These are phyloP conservation scores for Amaranthus palmeri DNA, from an alignment of 148 eudicot species.

Conservation along the genomic window DNA sequence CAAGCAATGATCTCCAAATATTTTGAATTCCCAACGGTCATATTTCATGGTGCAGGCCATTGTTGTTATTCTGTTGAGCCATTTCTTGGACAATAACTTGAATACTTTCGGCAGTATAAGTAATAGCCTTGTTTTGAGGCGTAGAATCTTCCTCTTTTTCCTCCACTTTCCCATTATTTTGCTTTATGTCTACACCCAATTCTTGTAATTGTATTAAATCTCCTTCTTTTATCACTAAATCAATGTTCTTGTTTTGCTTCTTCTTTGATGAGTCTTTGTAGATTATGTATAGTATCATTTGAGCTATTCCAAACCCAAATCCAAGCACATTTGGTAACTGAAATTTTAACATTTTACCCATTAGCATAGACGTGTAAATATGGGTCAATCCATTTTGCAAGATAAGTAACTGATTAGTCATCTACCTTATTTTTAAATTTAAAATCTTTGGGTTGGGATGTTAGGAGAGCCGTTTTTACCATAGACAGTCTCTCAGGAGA, in stretches of 20 bases:
- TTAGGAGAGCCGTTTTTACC: too few species aligned
- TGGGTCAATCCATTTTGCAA: too few species aligned
- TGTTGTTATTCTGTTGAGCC: background rate
- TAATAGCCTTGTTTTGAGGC: background rate
- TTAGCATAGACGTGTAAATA: too few species aligned
- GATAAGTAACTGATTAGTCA: too few species aligned
- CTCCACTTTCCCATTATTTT: conserved; percentile 13
- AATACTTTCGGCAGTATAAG: background rate
- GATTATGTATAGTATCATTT: conserved; percentile 57
- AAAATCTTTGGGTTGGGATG: too few species aligned
- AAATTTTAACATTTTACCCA: background rate
- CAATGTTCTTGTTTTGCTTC: background rate
- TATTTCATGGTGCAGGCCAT: too few species aligned
- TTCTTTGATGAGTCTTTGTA: conserved; percentile 39
- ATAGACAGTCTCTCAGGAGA: too few species aligned
- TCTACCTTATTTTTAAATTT: too few species aligned
- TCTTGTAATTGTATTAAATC: conserved; percentile 26
- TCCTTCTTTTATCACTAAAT: conserved; percentile 6
- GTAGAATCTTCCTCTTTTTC: conserved; percentile 10
- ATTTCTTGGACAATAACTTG: conserved; percentile 24
- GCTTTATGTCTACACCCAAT: conserved; percentile 21
- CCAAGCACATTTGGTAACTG: conserved; percentile 76
- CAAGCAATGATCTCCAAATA: too few species aligned
- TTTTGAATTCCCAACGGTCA: too few species aligned
- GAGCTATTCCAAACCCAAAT: conserved; percentile 54